Evolutionary conservation across 2,329 filamentous ascomycete species (phyloP), one percentile per base, ranked within the genome.

Genomic region (Tolypocladium nubicola): DNA sequence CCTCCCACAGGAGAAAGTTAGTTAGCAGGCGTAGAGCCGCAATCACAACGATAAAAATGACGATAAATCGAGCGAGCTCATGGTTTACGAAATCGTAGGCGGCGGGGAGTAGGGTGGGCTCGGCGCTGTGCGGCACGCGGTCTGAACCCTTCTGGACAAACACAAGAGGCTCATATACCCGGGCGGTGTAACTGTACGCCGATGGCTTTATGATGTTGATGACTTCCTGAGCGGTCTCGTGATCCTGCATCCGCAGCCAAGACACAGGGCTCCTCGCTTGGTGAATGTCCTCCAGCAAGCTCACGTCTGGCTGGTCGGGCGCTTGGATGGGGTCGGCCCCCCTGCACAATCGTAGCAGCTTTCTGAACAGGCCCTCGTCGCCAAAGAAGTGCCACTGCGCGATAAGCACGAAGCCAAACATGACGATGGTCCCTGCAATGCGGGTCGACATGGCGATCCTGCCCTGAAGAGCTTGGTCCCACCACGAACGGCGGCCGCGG

Each of bases 311-410:
- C 38, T 38, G 70, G 67, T 55, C 69, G 70, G 26, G 70, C 57
- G 23, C 49, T 11, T 62, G 61, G 9, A 56, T 41, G 9, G 55
- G 41, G 6, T 61, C 57, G 4, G 60, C 52, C 3, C 60, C 59
- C 59, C 57, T 62, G 56, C 62, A 64, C n/a, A 68, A 47, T 13
- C 65, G 64, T n/a, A 60, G 50, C 23, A 69, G 50, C 43, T 67
- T 65, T 39, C 67, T 62, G 14, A 67, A 56, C 11, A 79, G 63
- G 53, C 76, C 79, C 56, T 79, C 79, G 53, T 79, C 79, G 52
- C 86, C 85, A 61, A 88, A 87, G 62, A 91, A 91, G 65, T 92
- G 89, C 78, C 85, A 89, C 63, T 92, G 89, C 1, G 89, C 82
- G 49, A 86, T 83, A 19, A 90, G 67, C 8, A 92, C 81, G 61